A percentile compares a stretch with the other conserved stretches of the same genome.
Conservation (phyloP, 164 flowering plant species). For the Paratinospora sagittata region DNA sequence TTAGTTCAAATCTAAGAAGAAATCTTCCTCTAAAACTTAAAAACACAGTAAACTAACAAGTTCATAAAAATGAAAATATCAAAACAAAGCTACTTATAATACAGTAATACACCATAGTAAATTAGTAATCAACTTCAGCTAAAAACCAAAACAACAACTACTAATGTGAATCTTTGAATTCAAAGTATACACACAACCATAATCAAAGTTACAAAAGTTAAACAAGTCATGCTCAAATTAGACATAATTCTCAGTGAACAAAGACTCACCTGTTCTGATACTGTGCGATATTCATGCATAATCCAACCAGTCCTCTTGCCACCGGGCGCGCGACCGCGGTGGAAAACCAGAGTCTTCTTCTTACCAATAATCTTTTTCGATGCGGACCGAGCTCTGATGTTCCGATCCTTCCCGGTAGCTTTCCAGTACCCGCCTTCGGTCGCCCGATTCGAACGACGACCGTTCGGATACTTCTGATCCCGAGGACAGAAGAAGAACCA, state of each 20-base stretch:
- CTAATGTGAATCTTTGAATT: too few species aligned
- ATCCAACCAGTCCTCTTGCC: slow-evolving; percentile 11
- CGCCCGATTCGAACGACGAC: slow-evolving; percentile 13
- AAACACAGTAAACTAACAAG: too few species aligned
- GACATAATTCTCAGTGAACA: too few species aligned
- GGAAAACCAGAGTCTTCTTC: slow-evolving; percentile 10
- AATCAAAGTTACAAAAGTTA: not conserved
- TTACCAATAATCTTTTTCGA: slow-evolving; percentile 2
- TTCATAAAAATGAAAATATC: too few species aligned
- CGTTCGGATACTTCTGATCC: slow-evolving; percentile 18
- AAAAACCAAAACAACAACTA: too few species aligned
- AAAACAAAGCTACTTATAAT: too few species aligned
- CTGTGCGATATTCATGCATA: slow-evolving; percentile 11
- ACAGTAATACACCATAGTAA: too few species aligned
- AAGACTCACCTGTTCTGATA: slow-evolving; percentile 2
- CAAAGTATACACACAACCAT: not conserved
- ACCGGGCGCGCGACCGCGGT: slow-evolving; percentile 7
- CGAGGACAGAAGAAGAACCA: slow-evolving; percentile 20
- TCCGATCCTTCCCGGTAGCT: slow-evolving; percentile 17
- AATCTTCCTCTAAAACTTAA: too few species aligned
- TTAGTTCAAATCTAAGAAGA: too few species aligned
- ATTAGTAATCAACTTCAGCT: too few species aligned
- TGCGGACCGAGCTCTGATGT: slow-evolving; percentile 7
- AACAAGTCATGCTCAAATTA: not conserved
- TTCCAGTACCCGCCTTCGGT: slow-evolving; percentile 22